Conservation (phyloP, 2,329 filamentous ascomycete genomes). For the Sporothrix globosa region DNA sequence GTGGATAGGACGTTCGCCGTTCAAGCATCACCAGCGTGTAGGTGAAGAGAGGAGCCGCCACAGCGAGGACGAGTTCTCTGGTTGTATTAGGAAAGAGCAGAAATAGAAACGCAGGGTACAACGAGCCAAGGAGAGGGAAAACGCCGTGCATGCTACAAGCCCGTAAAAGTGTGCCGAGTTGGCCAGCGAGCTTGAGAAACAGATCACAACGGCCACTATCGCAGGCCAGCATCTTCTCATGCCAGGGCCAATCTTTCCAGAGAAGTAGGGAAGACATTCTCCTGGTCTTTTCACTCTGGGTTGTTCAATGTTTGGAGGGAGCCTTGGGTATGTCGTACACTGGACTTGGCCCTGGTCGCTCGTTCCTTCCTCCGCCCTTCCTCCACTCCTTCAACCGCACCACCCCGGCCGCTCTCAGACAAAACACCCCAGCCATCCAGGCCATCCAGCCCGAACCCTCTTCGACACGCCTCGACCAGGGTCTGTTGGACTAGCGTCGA, state of each 20-base stretch:
- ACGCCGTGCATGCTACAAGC: constrained; percentile 9
- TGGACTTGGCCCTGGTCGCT: constrained; percentile 6
- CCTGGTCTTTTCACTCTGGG: background rate
- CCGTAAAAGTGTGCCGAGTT: constrained; percentile 10
- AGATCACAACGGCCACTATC: constrained; percentile 4
- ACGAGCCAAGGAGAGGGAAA: constrained; percentile 8
- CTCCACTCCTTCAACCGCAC: constrained; percentile 38
- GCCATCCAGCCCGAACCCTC: constrained; percentile 13
- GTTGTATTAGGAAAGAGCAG: constrained; percentile 23
- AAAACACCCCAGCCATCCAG: background rate
- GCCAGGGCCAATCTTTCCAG: background rate
- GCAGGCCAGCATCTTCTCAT: background rate
- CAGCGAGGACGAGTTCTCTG: background rate
- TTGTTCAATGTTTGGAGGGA: too few relatives aligned
- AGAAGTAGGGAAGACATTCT: background rate
- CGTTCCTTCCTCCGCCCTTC: constrained; percentile 35
- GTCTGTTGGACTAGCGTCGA: constrained; percentile 19
- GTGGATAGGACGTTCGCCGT: background rate
- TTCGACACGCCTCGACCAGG: constrained; percentile 10
- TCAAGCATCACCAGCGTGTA: constrained; percentile 9
- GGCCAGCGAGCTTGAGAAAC: constrained; percentile 13
- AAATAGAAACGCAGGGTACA: constrained; percentile 27
- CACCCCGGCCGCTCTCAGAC: constrained; percentile 15
- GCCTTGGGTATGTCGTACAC: background rate
- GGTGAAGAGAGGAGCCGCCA: background rate